Evolutionary conservation across 805 yeast genomes (phyloP).

Genomic region (Starmerella potacharoeniae): DNA sequence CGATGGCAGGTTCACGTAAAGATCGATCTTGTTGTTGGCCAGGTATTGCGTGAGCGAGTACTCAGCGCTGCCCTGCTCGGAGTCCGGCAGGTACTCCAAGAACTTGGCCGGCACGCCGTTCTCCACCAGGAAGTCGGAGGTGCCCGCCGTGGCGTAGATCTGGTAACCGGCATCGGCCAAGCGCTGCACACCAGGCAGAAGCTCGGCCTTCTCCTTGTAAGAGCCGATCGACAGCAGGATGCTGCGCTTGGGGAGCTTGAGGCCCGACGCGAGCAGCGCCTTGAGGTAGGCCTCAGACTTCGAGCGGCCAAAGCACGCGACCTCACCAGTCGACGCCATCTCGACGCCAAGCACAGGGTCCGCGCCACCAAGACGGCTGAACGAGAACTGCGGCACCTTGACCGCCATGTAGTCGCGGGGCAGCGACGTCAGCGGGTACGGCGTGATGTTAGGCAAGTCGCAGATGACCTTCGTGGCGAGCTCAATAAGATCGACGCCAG

Average conservation of each 20-base stretch:
- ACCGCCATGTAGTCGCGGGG: constrained; percentile 93
- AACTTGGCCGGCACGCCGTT: constrained; percentile 90
- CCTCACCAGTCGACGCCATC: constrained; percentile 99
- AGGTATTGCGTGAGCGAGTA: constrained; percentile 92
- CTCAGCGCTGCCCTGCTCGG: constrained; percentile 72
- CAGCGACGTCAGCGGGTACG: constrained; percentile 80
- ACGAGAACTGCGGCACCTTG: constrained; percentile 95
- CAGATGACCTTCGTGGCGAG: constrained; percentile 88
- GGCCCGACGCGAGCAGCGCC: constrained; percentile 88
- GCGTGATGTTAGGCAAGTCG: constrained; percentile 44
- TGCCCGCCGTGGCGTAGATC: constrained; percentile 96
- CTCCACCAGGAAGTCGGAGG: constrained; percentile 95
- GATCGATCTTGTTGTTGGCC: constrained; percentile 91
- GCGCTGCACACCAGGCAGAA: constrained; percentile 75
- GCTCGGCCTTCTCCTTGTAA: constrained; percentile 87
- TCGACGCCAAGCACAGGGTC: constrained; percentile 97
- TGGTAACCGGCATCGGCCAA: constrained; percentile 76
- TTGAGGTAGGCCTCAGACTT: constrained; percentile 96
- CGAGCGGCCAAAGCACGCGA: constrained; percentile 91
- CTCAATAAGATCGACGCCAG: constrained; percentile 91
- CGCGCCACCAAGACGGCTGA: constrained; percentile 93
- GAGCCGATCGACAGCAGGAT: constrained; percentile 91
- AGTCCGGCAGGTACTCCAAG: constrained; percentile 73
- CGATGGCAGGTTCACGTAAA: constrained; percentile 94
- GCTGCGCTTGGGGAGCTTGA: constrained; percentile 89